Base-by-base conservation (phyloP, 148 eudicot species). In the Camellia japonica region DNA sequence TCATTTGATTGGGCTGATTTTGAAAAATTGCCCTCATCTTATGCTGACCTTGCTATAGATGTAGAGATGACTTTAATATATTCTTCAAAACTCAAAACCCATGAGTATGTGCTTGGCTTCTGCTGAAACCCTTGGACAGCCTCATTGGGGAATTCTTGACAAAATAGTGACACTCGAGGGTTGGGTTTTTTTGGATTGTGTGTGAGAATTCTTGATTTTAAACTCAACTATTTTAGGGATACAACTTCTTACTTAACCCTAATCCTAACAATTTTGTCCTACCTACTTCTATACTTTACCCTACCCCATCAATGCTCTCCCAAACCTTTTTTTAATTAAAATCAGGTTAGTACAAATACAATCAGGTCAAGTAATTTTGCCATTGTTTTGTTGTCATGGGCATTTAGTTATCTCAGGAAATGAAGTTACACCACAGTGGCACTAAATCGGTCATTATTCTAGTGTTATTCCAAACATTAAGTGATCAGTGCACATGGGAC, bases 1-100 rank as follows among this genome's bases (percentile, higher is more conserved):
- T 69, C 9, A 69, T 69, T 16, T 69, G 52, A 44, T 43, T 69
- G n/a, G n/a, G 73, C n/a, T 69, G 54, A 69, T 69, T 69, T 69
- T 69, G 19, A 16, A 18, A 11, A n/a, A 62, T 62, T 62, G 6
- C 5, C 0, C 23, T n/a, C 20, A 3, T n/a, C 23, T 62, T 16
- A 62, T 18, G 65, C 65, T 8, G 30, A 62, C 51, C 19, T 60
- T 38, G 65, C 14, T 18, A 15, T 16, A 6, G 3, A n/a, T n/a
- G 55, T 11, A 41, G 20, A 16, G 52, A 13, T 59, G 68, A 38
- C 55, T 76, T 73, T 10, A 56, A 30, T 38, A 15, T 56, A 13
- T 56, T 16, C n/a, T 56, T 56, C 46, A 12, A 38, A 56, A 56
- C 47, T 14, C 64, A 13, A 16, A 3, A 55, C 23, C 14, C n/a